These are phyloP conservation scores for Fusarium begoniae DNA, from an alignment of 2,329 filamentous ascomycete genomes.

Conservation along the genomic window DNA sequence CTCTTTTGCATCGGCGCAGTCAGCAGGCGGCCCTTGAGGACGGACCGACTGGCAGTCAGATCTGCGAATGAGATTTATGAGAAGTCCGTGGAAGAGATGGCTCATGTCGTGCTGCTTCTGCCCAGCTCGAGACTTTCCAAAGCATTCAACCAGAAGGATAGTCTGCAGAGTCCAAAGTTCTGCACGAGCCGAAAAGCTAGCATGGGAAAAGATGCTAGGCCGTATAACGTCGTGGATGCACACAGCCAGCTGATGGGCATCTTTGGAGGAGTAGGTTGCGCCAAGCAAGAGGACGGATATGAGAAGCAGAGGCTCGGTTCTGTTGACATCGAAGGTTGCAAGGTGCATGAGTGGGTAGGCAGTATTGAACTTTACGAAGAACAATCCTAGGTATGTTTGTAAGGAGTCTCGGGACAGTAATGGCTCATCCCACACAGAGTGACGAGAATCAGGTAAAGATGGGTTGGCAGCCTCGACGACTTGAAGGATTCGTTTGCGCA, in stretches of 20 bases:
- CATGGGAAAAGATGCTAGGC: not conserved
- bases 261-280: not conserved
- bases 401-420: not conserved
- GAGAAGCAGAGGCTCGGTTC: not conserved
- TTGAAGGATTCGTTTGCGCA: not conserved
- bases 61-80: slow-evolving; percentile 51
- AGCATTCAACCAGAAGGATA: slow-evolving; percentile 70
- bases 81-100: slow-evolving; percentile 59
- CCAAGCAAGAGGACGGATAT: not conserved
- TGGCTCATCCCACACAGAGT: not conserved
- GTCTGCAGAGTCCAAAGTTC: slow-evolving; percentile 69
- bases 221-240: slow-evolving; percentile 1
- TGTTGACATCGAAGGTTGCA: not conserved
- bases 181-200: slow-evolving; percentile 63
- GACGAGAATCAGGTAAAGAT: not conserved
- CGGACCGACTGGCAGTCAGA: slow-evolving; percentile 43
- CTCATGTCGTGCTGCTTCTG: slow-evolving; percentile 72
- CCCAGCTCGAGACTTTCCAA: slow-evolving; percentile 69
- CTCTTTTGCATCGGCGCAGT: not conserved
- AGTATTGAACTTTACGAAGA: not conserved
- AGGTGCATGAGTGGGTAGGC: slow-evolving; percentile 1
- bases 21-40: not conserved
- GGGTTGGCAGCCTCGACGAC: not conserved
- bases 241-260: not conserved
- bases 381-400: not conserved